These are phyloP conservation scores for Aeschynomene evenia DNA, from an alignment of 306 rosid genomes.

Conservation along the genomic window DNA sequence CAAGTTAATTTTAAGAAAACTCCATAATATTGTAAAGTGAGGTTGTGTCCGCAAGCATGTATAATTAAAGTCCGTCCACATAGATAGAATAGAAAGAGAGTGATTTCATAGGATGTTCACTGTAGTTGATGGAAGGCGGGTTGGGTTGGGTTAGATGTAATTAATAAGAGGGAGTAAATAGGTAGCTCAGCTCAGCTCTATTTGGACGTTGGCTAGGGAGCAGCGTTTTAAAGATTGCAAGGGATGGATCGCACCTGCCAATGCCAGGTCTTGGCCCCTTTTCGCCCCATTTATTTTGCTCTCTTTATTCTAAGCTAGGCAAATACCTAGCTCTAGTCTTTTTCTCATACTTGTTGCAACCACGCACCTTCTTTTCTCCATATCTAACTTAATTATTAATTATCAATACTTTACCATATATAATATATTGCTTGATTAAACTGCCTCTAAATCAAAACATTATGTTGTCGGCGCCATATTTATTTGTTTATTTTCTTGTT, in stretches of 20 bases:
- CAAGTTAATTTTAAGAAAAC: too few relatives aligned
- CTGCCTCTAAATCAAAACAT: neutral
- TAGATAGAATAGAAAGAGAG: too few relatives aligned
- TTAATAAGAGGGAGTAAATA: slow-evolving; percentile 24
- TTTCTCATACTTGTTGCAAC: slow-evolving; percentile 27
- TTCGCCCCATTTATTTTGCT: slow-evolving; percentile 25
- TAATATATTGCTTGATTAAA: neutral
- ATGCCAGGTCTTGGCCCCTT: slow-evolving; percentile 5
- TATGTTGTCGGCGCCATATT: slow-evolving; percentile 16
- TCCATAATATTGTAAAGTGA: too few relatives aligned
- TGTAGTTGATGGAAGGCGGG: neutral
- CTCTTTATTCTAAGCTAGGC: slow-evolving; percentile 35
- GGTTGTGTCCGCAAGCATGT: too few relatives aligned
- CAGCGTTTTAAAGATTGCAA: slow-evolving; percentile 21
- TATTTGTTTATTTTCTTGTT: too few relatives aligned
- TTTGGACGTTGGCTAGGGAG: slow-evolving; percentile 36
- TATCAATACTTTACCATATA: too few relatives aligned
- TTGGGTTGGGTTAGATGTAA: neutral
- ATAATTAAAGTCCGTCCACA: too few relatives aligned
- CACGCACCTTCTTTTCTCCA: too few relatives aligned
- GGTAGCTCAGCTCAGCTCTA: too few relatives aligned
- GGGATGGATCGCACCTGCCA: neutral
- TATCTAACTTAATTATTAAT: too few relatives aligned
- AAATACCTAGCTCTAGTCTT: slow-evolving; percentile 34
- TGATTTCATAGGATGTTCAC: neutral